A percentile compares a stretch with the other conserved stretches of the same genome.
Evolutionary conservation across 176 grass and related monocot species (phyloP).

Genomic region (Cenchrus purpureus): DNA sequence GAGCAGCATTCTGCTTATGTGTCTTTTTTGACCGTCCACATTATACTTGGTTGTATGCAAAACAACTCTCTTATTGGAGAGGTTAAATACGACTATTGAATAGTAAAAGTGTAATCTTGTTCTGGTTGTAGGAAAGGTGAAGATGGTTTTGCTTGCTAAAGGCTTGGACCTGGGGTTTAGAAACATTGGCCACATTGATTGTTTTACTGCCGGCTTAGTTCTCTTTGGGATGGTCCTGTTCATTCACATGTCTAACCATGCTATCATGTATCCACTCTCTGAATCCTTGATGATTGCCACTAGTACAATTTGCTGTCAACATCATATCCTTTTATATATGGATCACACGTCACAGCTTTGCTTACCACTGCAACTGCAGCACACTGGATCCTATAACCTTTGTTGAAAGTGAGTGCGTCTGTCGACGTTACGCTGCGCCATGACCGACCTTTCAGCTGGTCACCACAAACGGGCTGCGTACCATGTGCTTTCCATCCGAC

Average conservation of each 20-base stretch:
- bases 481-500: slow-evolving; percentile 80
- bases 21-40: background rate
- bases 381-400: background rate
- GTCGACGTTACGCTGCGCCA: no score
- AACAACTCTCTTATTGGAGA: background rate
- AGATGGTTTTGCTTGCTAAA: background rate
- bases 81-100: background rate
- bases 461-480: slow-evolving; percentile 75
- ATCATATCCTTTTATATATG: background rate
- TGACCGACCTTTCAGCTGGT: slow-evolving; percentile 6
- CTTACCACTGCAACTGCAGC: background rate
- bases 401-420: background rate
- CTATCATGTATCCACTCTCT: no score
- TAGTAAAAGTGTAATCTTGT: background rate
- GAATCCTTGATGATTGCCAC: background rate
- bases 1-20: slow-evolving; percentile 7
- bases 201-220: background rate
- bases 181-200: background rate
- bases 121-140: background rate
- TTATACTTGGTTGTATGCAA: background rate
- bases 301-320: background rate
- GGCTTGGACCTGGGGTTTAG: no score
- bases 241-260: no score
- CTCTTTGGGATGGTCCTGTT: no score
- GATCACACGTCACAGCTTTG: background rate